A percentile compares a stretch with the other conserved stretches of the same genome.
phyloP scores from a whole-genome alignment of 805 yeast genomes.

The Candida taoyuanica region DNA sequence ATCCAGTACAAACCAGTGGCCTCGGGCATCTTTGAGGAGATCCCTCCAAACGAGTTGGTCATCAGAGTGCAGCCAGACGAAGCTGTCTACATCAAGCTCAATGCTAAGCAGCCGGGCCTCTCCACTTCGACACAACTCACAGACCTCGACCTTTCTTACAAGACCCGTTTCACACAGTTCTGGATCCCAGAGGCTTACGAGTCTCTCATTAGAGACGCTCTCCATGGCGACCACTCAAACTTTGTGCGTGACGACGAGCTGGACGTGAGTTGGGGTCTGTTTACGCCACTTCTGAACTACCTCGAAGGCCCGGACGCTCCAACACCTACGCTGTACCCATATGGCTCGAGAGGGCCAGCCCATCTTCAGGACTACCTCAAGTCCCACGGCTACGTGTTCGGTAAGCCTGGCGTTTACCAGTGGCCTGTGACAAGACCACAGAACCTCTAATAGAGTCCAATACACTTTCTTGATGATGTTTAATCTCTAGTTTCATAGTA shows the following conservation, averaged over 20 bases:
- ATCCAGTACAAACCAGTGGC: conserved; percentile 87
- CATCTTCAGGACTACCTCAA: conserved; percentile 55
- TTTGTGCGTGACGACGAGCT: conserved; percentile 97
- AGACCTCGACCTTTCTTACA: conserved; percentile 86
- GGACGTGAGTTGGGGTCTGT: conserved; percentile 87
- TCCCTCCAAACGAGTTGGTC: conserved; percentile 89
- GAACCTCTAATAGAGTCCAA: conserved; percentile 13
- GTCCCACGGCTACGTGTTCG: conserved; percentile 69
- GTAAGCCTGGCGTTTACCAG: conserved; percentile 62
- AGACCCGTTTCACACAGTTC: conserved; percentile 74
- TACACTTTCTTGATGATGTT: not conserved
- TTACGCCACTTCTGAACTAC: conserved; percentile 83
- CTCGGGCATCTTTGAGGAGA: conserved; percentile 71
- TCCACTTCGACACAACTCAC: conserved; percentile 77
- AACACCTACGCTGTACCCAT: conserved; percentile 62
- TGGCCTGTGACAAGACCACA: conserved; percentile 80
- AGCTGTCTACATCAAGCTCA: conserved; percentile 89
- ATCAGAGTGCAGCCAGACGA: conserved; percentile 93
- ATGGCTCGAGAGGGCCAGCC: conserved; percentile 89
- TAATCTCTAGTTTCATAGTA: not conserved
- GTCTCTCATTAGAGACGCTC: conserved; percentile 85
- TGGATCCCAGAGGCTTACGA: conserved; percentile 99
- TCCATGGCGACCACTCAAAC: conserved; percentile 91
- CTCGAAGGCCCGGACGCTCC: conserved; percentile 73
- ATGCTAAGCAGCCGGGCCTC: conserved; percentile 91